Percentiles rank a stretch among this genome's conserved stretches.
These are phyloP conservation scores for Scopulariopsis brevicaulis DNA, from an alignment of 2,329 filamentous ascomycete species.

Conservation along the genomic window DNA sequence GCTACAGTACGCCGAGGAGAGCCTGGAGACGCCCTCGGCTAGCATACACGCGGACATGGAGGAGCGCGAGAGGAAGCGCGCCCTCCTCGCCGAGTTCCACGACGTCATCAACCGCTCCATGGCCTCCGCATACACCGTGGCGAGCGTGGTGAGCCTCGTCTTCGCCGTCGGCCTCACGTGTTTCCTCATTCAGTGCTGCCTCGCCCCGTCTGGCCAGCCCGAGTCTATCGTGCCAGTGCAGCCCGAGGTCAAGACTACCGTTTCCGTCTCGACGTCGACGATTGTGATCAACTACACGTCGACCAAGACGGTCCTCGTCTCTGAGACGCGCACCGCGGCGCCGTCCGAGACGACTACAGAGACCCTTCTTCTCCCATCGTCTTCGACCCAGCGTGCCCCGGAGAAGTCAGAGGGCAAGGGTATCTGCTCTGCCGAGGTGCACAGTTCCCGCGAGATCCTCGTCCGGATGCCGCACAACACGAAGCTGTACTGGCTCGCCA, in stretches of 20 bases:
- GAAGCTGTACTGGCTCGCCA: slow-evolving; percentile 43
- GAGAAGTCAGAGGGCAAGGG: slow-evolving; percentile 12
- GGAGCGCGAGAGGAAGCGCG: background rate
- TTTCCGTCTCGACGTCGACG: slow-evolving; percentile 13
- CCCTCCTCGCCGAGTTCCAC: background rate
- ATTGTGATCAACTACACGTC: slow-evolving; percentile 24
- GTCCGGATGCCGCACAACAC: slow-evolving; percentile 38
- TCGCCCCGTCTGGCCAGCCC: background rate
- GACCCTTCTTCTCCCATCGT: background rate
- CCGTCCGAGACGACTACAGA: background rate
- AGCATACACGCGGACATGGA: background rate
- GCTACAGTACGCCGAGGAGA: slow-evolving; percentile 36
- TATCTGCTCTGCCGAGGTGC: slow-evolving; percentile 32
- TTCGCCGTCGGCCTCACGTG: background rate
- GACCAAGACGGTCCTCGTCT: slow-evolving; percentile 20
- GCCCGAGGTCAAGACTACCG: background rate
- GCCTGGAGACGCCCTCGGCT: slow-evolving; percentile 28
- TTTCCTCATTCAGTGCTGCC: background rate
- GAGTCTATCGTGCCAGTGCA: background rate
- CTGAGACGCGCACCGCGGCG: slow-evolving; percentile 4
- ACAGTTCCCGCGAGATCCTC: slow-evolving; percentile 37
- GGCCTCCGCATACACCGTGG: background rate
- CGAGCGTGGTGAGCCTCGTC: background rate
- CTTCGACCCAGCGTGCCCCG: background rate
- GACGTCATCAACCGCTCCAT: background rate